phyloP scores from a whole-genome alignment of 1,284 basidiomycete species.

The Ceratorhiza oryzae-sativae region DNA sequence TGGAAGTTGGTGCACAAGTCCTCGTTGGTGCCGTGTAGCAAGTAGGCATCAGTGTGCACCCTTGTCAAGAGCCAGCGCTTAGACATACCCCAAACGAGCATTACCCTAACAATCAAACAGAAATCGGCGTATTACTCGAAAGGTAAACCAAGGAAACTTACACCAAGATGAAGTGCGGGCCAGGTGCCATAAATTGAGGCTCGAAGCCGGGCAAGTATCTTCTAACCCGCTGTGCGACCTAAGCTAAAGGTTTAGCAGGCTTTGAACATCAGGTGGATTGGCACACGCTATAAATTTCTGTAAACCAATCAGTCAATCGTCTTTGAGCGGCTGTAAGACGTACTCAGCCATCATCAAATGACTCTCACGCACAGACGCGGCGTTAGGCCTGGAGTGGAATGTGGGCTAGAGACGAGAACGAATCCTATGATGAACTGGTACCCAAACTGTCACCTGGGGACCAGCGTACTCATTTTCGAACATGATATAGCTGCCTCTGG shows the following conservation, averaged over 20 bases:
- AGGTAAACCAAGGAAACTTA: not conserved
- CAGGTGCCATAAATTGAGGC: constrained; percentile 48
- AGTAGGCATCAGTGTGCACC: too few relatives aligned
- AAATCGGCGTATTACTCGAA: not conserved
- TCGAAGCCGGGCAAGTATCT: constrained; percentile 42
- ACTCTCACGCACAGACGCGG: not conserved
- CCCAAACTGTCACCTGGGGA: not conserved
- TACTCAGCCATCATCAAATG: not conserved
- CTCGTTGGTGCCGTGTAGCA: not conserved
- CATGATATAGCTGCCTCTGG: not conserved
- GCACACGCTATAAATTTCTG: too few relatives aligned
- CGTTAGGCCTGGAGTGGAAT: not conserved
- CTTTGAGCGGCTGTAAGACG: not conserved
- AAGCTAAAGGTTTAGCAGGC: too few relatives aligned
- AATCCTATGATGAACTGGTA: too few relatives aligned
- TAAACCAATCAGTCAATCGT: not conserved
- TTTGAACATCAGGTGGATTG: not conserved
- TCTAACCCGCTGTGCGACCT: not conserved
- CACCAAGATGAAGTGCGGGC: constrained; percentile 45
- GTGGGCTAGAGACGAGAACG: not conserved
- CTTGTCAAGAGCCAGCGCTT: not conserved
- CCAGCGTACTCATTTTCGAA: not conserved
- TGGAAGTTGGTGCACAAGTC: not conserved
- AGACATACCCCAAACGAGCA: constrained; percentile 3
- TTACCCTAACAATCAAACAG: not conserved